Conservation (phyloP, 164 flowering plant species). For the Vitis riparia region DNA sequence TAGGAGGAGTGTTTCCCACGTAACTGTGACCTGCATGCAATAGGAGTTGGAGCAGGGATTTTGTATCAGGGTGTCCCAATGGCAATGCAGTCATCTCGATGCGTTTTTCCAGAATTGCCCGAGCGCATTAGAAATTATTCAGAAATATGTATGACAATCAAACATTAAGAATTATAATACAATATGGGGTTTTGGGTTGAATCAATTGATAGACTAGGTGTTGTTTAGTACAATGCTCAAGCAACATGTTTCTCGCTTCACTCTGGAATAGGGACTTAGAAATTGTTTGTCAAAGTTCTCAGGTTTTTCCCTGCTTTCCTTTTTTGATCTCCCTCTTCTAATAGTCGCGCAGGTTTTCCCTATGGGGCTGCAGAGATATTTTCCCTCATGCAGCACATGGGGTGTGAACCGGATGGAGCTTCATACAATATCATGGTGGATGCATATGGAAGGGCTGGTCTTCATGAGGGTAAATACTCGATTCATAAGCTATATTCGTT, state of each 20-base stretch:
- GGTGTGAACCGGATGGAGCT: constrained; percentile 93
- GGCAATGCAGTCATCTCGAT: not conserved
- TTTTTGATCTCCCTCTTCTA: not conserved
- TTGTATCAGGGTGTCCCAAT: not conserved
- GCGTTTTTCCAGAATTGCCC: not conserved
- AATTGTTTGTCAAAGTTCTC: not conserved
- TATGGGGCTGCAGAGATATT: constrained; percentile 85
- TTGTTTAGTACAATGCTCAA: not conserved
- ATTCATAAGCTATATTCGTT: no score
- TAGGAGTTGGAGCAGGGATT: no score
- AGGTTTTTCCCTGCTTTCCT: not conserved
- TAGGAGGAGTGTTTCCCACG: no score
- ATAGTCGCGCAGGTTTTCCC: constrained; percentile 68
- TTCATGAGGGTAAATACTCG: constrained; percentile 55
- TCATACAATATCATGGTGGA: constrained; percentile 93
- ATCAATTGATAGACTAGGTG: not conserved
- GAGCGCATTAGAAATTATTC: not conserved
- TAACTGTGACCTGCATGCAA: no score
- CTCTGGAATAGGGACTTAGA: not conserved
- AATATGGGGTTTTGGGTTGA: not conserved
- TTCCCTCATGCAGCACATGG: constrained; percentile 95
- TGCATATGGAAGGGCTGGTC: constrained; percentile 94
- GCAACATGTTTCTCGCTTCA: not conserved
- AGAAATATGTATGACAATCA: not conserved
- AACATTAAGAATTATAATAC: not conserved